Base-by-base conservation (phyloP, 805 yeast genomes). In the Metschnikowia similis region DNA sequence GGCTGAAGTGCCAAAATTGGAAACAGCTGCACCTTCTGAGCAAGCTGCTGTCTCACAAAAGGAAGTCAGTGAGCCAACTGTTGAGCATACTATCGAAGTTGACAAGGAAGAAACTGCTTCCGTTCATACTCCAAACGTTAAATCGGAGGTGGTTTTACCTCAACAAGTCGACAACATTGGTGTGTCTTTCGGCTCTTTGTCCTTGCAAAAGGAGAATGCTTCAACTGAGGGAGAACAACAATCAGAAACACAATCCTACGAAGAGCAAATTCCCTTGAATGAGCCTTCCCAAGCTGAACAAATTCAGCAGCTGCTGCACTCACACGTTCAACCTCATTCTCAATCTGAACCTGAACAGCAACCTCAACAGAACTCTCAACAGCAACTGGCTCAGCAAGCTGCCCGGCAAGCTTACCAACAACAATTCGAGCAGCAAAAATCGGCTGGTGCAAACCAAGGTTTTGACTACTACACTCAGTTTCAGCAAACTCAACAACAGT, bases 161-260 rank as follows among this genome's bases (percentile, higher is more conserved):
- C 70, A 76, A 49, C 76, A 69, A 56, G 61, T 75, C 51, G 66
- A 70, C 60, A 67, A 77, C 44, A 77, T 79, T 29, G 84, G 83
- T 55, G 82, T 83, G 37, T 82, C 85, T 32, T 83, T 83, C 59
- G 88, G 88, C 49, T 79, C 85, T 10, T 69, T 82, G 56, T 66
- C 77, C 27, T 67, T 79, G 50, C 79, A 78, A 39, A 78, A 75
- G 37, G 57, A 61, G 60, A 56, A 9, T 21, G 43, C 46, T 17
- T 21, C 37, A 10, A 37, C 41, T 17, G 45, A 54, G 56, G 60
- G 53, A 64, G 60, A 55, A 53, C 60, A 52, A 17, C 41, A 35
- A n/a, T 35, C 30, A 6, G 57, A 49, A 28, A 13, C 42, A 11
- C 30, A 50, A 14, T 36, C 47, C 8, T 42, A 30, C 38, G 47